Base-by-base conservation (phyloP, 2,329 filamentous ascomycete species). In the Dactylellina leptospora region DNA sequence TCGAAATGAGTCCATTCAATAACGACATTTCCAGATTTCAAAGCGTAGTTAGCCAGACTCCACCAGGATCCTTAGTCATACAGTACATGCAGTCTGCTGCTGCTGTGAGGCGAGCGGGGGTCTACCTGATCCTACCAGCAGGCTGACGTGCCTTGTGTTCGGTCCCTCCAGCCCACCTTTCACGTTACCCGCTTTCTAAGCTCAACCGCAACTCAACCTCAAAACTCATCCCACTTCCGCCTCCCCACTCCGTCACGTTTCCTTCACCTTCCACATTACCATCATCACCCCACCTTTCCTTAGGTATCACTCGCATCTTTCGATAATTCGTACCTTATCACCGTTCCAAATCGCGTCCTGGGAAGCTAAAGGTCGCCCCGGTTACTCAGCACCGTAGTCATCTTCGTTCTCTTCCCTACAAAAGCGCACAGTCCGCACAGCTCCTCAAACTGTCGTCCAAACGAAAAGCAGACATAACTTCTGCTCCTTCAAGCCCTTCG, bases 401-500 rank as follows among this genome's bases (percentile, higher is more conserved):
- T 48, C 53, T 40, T n/a, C n/a, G n/a, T n/a, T n/a, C n/a, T n/a
- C n/a, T n/a, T n/a, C n/a, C 11, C 53, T 38, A 55, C 42, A 27
- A 40, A 58, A 54, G 16, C n/a, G 40, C n/a, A 18, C n/a, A 45
- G 22, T 60, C 40, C n/a, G 40, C n/a, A 18, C n/a, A 45, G 22
- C 13, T 18, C 16, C 18, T 18, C 68, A 72, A 64, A 60, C 59
- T 72, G 59, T 72, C 68, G 68, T 60, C 59, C 45, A 72, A 72
- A 72, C 68, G 68, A 47, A 72, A 72, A 53, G 68, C 68, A 54
- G 68, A 72, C 48, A 18, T 64, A 9, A 51, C 68, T 64, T 72
- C 68, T 72, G 54, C 68, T 44, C 59, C 68, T 38, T 59, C 68
- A 36, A 72, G 66, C 54, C 68, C 68, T 72, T 72, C 68, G 45